A percentile compares a stretch with the other conserved stretches of the same genome.
These are phyloP conservation scores for Dactylellina haptotyla DNA, from an alignment of 2,329 filamentous ascomycete species.

Conservation along the genomic window DNA sequence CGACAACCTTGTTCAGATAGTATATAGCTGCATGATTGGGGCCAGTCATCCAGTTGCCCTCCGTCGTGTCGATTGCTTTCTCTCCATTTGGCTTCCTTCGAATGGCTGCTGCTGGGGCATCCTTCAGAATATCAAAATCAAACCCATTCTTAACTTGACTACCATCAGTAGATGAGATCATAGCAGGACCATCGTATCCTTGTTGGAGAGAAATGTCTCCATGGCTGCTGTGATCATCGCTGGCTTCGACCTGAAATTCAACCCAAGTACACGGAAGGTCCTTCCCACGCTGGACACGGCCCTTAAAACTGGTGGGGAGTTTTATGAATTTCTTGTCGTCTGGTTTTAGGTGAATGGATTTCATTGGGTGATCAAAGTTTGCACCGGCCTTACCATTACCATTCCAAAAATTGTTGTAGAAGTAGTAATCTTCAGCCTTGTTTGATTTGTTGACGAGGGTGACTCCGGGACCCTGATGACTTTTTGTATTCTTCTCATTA, in stretches of 20 bases:
- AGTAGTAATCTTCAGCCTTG: conserved; percentile 60
- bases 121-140: conserved; percentile 59
- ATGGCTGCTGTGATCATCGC: conserved; percentile 61
- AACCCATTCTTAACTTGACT: conserved; percentile 60
- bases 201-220: conserved; percentile 62
- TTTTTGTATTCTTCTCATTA: not conserved
- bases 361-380: conserved; percentile 62
- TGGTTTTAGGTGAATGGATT: conserved; percentile 59
- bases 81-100: conserved; percentile 60
- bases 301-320: conserved; percentile 61
- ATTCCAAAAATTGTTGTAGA: conserved; percentile 64
- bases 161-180: conserved; percentile 61
- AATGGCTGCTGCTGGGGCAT: conserved; percentile 60
- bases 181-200: conserved; percentile 62
- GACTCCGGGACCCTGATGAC: conserved; percentile 60
- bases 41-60: conserved; percentile 62
- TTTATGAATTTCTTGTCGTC: conserved; percentile 59
- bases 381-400: conserved; percentile 61
- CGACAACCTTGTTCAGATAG: conserved; percentile 59
- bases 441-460: conserved; percentile 61
- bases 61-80: conserved; percentile 60
- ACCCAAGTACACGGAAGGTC: conserved; percentile 62
- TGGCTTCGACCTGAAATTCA: conserved; percentile 62
- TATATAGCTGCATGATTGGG: conserved; percentile 61
- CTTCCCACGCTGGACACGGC: conserved; percentile 62